Evolutionary conservation across 257 asterid species (phyloP).

Genomic region (Catharanthus roseus): DNA sequence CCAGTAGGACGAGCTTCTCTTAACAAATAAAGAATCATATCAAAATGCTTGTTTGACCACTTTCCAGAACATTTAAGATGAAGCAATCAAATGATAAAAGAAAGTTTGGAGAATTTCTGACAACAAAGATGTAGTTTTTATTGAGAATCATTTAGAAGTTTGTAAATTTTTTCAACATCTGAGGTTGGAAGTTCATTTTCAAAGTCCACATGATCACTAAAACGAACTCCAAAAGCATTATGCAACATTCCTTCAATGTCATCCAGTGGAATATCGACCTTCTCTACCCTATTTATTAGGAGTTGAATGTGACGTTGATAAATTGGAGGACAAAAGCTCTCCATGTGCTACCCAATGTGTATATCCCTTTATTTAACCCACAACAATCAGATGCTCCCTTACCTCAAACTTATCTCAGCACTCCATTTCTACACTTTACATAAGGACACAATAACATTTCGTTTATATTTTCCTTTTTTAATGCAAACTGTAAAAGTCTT

Average conservation of each 20-base stretch:
- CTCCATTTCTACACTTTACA: too few relatives aligned
- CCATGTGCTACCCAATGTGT: background rate
- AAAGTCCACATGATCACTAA: background rate
- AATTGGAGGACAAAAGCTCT: too few relatives aligned
- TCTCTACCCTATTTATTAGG: accelerated
- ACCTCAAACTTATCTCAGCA: too few relatives aligned
- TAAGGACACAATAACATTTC: too few relatives aligned
- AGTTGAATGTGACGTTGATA: background rate
- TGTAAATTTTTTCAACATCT: too few relatives aligned
- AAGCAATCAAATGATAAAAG: background rate
- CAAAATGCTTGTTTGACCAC: background rate
- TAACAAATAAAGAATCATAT: background rate
- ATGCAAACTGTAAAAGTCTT: too few relatives aligned
- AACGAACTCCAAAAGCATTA: background rate
- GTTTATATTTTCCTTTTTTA: too few relatives aligned
- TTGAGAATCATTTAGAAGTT: too few relatives aligned
- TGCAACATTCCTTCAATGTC: background rate
- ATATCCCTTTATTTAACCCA: background rate
- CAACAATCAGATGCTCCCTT: background rate
- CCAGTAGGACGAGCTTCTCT: background rate
- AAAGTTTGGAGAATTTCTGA: background rate
- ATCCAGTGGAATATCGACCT: background rate
- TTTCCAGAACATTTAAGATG: constrained; percentile 1
- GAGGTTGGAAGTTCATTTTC: too few relatives aligned
- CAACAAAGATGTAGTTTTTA: too few relatives aligned